Evolutionary conservation across 768 basidiomycete genomes (phyloP).

Genomic region (Infundibulicybe gibba): DNA sequence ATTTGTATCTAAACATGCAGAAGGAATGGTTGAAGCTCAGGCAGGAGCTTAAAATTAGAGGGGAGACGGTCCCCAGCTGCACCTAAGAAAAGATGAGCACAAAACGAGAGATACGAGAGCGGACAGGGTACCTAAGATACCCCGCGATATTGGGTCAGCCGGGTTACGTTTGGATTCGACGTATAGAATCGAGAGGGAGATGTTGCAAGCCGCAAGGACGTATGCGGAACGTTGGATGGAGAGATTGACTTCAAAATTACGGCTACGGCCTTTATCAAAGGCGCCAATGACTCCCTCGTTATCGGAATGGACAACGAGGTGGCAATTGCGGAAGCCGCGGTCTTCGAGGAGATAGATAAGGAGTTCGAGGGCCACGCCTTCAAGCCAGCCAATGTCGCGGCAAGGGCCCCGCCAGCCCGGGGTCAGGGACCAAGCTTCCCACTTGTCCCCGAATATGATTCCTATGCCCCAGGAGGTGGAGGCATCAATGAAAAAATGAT

Average conservation of each 20-base stretch:
- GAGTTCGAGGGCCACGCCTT: slow-evolving; percentile 18
- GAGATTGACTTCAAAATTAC: slow-evolving; percentile 24
- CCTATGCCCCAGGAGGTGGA: slow-evolving; percentile 39
- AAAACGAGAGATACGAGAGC: slow-evolving; percentile 5
- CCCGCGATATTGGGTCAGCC: no score
- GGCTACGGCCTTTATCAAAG: slow-evolving; percentile 22
- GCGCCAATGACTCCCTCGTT: slow-evolving; percentile 31
- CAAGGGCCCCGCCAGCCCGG: slow-evolving; percentile 12
- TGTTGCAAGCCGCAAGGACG: slow-evolving; percentile 7
- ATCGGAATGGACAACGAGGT: slow-evolving; percentile 23
- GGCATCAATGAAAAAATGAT: slow-evolving; percentile 28
- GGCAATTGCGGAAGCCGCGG: slow-evolving; percentile 4
- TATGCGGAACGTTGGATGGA: slow-evolving; percentile 15
- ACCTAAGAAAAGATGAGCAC: neutral
- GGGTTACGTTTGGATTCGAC: slow-evolving; percentile 20
- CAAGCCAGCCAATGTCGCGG: slow-evolving; percentile 22
- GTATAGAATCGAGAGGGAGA: slow-evolving; percentile 14
- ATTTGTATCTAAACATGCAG: slow-evolving; percentile 8
- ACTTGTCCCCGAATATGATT: slow-evolving; percentile 17
- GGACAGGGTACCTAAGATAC: slow-evolving; percentile 26
- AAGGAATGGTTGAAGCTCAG: slow-evolving; percentile 9
- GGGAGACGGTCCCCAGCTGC: neutral
- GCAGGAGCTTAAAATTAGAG: slow-evolving; percentile 8
- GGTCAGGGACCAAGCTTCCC: slow-evolving; percentile 22
- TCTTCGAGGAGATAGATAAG: slow-evolving; percentile 13